Evolutionary conservation across 2,329 filamentous ascomycete species (phyloP), one percentile per base, ranked within the genome.

Genomic region (Fusarium scirpi): DNA sequence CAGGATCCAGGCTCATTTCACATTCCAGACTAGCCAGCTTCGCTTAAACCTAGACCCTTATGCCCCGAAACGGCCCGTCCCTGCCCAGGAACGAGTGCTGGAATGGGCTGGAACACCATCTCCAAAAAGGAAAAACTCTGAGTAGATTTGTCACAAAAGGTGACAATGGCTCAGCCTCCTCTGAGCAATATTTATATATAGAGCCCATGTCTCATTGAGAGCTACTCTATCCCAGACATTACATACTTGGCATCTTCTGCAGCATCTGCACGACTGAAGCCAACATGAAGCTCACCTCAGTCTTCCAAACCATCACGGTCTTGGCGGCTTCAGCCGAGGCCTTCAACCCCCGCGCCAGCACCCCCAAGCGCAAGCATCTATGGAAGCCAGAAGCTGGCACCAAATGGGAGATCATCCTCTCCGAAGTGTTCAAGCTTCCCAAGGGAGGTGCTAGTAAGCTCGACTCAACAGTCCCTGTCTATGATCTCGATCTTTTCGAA

Each of bases 321-420:
- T 16, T 22, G 4, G 38, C 44, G 6, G 16, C 22, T 1, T 13
- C 27, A 4, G 51, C 15, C 2, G 6, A 46, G 0, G 20, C 18
- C 0, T 15, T 27, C 5, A 8, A 5, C 1, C 29, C 25, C 2
- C 59, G 51, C 11, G 44, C 44, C 1, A 11, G 13, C 2, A 32
- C 22, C 0, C 20, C 20, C 2, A 65, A 65, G 2, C 62, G 48
- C 11, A 51, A 66, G 27, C 0, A 7, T 40, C n/a, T n/a, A 6
- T 90, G 88, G 88, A 79, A 82, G 55, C 89, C 89, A 1, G 71
- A 75, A 1, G 82, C 84, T 16, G 84, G 82, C 10, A 78, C 81
- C 2, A 83, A 83, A 8, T 91, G 88, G 88, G 89, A 91, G 70
- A 91, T 91, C 48, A 81, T 89, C 27, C 83, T 91, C 3, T 77